Base-by-base conservation (phyloP, 352 stramenopile species). In the Pythium chondricola region DNA sequence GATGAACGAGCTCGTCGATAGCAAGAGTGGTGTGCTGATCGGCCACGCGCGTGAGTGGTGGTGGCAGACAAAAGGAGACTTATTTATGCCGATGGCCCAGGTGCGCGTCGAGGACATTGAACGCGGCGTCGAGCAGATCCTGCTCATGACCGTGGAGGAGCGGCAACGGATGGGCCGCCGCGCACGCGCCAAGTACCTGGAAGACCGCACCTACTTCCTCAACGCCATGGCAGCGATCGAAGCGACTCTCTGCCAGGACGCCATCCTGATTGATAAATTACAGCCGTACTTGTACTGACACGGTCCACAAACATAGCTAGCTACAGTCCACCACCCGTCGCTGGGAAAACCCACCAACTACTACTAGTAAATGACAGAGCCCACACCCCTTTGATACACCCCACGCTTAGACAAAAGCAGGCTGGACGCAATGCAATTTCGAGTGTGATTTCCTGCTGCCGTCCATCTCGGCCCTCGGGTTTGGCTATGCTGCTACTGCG, bases 1-100 rank as follows among this genome's bases (percentile, higher is more conserved):
- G 4, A 93, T 91, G 82, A 93, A 93, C 54, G 82, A 93, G 48
- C 67, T 93, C 11, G 69, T 93, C 39, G 82, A 91, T 49, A 59
- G 72, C 16, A 52, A 69, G 40, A 87, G 66, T 38, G 82, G 82
- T 24, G 74, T 93, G 37, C 65, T 93, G 2, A 67, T 91, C 42
- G 74, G 76, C 32, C 38, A 65, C 25, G 54, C 66, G 14, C 59
- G 67, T n/a, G 38, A 62, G 25, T 88, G 76, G 78, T 88, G 75
- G 81, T 88, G 81, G 78, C 78, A 88, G 50, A 87, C 73, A 8
- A 87, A 86, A 48, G 81, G 78, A 38, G 76, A 90, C 47, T 67
- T 90, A 67, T 88, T 90, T 67, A 87, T 93, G 78, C 78, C 73
- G 31, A 62, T 90, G 30, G 74, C 74, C 20, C 59, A 73, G 38